Evolutionary conservation across 1,284 basidiomycete species (phyloP).

Genomic region (Cutaneotrichosporon mucoides): DNA sequence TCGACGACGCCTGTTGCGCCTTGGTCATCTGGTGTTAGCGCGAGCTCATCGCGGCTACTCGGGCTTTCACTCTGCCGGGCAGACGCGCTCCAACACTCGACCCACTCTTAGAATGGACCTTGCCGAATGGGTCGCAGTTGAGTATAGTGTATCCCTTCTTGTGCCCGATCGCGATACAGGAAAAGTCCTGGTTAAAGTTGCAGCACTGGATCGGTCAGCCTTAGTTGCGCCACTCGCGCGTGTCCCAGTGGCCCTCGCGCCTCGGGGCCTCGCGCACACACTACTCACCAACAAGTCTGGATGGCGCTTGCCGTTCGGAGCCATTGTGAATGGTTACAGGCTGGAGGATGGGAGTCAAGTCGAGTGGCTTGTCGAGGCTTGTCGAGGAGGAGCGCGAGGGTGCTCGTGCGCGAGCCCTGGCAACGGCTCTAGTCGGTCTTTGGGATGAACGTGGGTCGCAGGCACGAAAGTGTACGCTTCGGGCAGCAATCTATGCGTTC

Average conservation of each 20-base stretch:
- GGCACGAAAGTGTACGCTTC: no score
- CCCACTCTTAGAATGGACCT: constrained; percentile 75
- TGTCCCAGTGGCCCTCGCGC: no score
- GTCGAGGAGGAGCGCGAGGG: background rate
- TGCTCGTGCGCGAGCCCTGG: no score
- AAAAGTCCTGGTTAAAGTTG: constrained; percentile 51
- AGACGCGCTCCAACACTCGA: background rate
- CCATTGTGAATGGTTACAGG: constrained; percentile 10
- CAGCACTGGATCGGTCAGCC: constrained; percentile 39
- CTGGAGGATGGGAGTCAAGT: no score
- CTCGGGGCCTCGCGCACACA: background rate
- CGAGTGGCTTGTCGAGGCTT: background rate
- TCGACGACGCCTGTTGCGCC: constrained; percentile 93
- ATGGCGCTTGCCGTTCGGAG: constrained; percentile 38
- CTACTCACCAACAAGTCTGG: constrained; percentile 45
- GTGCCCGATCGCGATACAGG: constrained; percentile 88
- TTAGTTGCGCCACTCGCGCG: no score
- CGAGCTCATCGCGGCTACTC: background rate
- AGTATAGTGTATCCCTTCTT: constrained; percentile 94
- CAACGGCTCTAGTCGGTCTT: no score
- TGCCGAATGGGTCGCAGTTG: constrained; percentile 95
- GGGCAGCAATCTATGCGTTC: no score
- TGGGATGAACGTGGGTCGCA: no score
- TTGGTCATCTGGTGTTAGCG: constrained; percentile 59
- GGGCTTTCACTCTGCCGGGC: background rate